Percentiles rank a stretch among this genome's conserved stretches.
These are phyloP conservation scores for Centaurea solstitialis DNA, from an alignment of 129 eudicot species.

Conservation along the genomic window DNA sequence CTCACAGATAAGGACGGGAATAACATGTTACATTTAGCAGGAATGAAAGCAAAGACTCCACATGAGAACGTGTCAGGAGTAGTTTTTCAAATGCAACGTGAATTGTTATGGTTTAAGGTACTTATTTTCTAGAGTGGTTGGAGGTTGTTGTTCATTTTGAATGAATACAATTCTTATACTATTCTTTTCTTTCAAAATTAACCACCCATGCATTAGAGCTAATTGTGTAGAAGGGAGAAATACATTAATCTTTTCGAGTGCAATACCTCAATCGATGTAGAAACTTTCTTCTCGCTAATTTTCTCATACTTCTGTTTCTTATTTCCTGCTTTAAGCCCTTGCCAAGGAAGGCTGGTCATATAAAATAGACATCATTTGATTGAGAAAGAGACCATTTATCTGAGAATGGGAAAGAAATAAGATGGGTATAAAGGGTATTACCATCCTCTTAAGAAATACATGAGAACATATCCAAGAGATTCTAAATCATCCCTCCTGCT, in stretches of 20 bases:
- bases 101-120: too few species aligned
- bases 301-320: slow-evolving; percentile 88
- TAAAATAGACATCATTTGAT: slow-evolving; percentile 26
- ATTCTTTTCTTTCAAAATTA: too few species aligned
- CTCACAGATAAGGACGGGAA: too few species aligned
- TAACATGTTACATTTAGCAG: too few species aligned
- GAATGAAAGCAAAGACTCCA: too few species aligned
- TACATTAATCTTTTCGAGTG: neutral
- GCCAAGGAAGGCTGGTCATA: slow-evolving; percentile 89
- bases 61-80: too few species aligned
- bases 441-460: slow-evolving; percentile 97
- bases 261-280: slow-evolving; percentile 87
- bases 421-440: slow-evolving; percentile 12
- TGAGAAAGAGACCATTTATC: slow-evolving; percentile 4
- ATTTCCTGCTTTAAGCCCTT: slow-evolving; percentile 66
- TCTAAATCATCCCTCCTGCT: slow-evolving; percentile 96
- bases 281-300: slow-evolving; percentile 83
- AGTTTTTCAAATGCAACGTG: too few species aligned
- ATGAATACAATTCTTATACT: too few species aligned
- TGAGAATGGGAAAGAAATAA: neutral
- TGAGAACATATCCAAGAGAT: slow-evolving; percentile 88
- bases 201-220: neutral
- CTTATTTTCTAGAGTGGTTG: too few species aligned
- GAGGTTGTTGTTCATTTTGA: too few species aligned
- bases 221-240: neutral